phyloP scores from a whole-genome alignment of 345 rosid genomes.

The Limnanthes douglasii region DNA sequence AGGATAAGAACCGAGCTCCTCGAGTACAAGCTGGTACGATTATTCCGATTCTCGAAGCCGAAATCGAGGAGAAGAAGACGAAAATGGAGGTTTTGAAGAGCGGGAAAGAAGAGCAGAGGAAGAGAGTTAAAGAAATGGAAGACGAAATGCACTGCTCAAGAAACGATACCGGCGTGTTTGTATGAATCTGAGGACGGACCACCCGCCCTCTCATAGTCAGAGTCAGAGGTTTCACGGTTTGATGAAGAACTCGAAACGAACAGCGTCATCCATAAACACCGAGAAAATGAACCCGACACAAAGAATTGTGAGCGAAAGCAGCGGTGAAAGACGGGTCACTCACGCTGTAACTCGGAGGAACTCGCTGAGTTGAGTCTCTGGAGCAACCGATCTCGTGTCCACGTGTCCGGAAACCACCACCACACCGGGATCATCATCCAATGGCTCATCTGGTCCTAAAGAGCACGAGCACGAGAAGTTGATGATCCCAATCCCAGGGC shows the following conservation, averaged over 20 bases:
- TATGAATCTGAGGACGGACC: slow-evolving; percentile 20
- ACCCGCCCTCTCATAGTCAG: slow-evolving; percentile 23
- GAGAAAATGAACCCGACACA: no score
- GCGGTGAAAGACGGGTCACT: slow-evolving; percentile 19
- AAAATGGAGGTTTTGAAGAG: slow-evolving; percentile 17
- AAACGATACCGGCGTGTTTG: slow-evolving; percentile 21
- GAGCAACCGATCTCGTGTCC: slow-evolving; percentile 38
- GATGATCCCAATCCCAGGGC: slow-evolving; percentile 7
- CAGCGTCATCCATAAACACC: slow-evolving; percentile 6
- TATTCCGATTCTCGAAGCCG: slow-evolving; percentile 37
- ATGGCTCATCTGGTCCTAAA: neutral
- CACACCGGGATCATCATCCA: slow-evolving; percentile 8
- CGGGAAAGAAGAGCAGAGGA: slow-evolving; percentile 21
- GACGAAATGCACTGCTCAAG: slow-evolving; percentile 27
- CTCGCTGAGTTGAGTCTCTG: slow-evolving; percentile 28
- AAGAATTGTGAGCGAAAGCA: neutral
- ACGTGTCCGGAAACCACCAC: slow-evolving; percentile 63
- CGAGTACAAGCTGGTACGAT: slow-evolving; percentile 42
- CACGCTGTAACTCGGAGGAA: slow-evolving; percentile 41
- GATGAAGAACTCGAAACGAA: slow-evolving; percentile 22
- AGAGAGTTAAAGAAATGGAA: slow-evolving; percentile 24
- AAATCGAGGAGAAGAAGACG: slow-evolving; percentile 17
- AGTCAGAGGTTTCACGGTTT: slow-evolving; percentile 42
- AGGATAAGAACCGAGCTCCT: slow-evolving; percentile 46
- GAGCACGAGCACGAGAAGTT: neutral